Conservation (phyloP, 2,329 filamentous ascomycete species). For the Nigrospora oryzae region DNA sequence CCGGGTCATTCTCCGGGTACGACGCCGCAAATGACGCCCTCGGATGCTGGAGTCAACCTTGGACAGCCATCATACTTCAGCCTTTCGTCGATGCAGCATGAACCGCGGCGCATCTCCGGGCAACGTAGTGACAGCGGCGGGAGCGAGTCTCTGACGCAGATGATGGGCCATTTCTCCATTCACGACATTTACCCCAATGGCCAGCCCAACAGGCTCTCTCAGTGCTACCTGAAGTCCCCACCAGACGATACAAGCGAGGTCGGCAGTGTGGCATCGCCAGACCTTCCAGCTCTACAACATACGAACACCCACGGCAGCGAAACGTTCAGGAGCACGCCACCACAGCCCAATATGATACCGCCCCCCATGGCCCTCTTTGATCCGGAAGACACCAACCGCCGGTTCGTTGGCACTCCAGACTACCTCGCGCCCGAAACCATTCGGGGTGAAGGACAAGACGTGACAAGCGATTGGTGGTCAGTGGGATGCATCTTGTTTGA, state of each 20-base stretch:
- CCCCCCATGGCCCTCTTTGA: conserved; percentile 94
- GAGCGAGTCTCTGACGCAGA: conserved; percentile 74
- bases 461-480: conserved; percentile 99
- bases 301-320: conserved; percentile 35
- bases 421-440: conserved; percentile 97
- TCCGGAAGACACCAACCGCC: conserved; percentile 83
- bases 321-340: conserved; percentile 50
- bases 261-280: conserved; percentile 67
- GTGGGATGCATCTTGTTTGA: conserved; percentile 98
- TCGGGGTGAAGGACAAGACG: conserved; percentile 88
- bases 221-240: conserved; percentile 45
- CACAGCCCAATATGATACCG: conserved; percentile 65
- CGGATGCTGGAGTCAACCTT: conserved; percentile 53
- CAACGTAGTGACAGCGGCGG: conserved; percentile 88
- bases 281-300: conserved; percentile 58
- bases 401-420: conserved; percentile 94
- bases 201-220: conserved; percentile 6
- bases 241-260: conserved; percentile 70
- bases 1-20: conserved; percentile 66
- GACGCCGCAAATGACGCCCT: conserved; percentile 82
- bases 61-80: conserved; percentile 91
- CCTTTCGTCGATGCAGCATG: conserved; percentile 47
- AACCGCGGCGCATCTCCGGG: conserved; percentile 64
- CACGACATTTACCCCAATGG: conserved; percentile 44
- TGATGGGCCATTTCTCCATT: conserved; percentile 73